Conservation (phyloP, 768 basidiomycete species). For the Glaciozyma martinii region DNA sequence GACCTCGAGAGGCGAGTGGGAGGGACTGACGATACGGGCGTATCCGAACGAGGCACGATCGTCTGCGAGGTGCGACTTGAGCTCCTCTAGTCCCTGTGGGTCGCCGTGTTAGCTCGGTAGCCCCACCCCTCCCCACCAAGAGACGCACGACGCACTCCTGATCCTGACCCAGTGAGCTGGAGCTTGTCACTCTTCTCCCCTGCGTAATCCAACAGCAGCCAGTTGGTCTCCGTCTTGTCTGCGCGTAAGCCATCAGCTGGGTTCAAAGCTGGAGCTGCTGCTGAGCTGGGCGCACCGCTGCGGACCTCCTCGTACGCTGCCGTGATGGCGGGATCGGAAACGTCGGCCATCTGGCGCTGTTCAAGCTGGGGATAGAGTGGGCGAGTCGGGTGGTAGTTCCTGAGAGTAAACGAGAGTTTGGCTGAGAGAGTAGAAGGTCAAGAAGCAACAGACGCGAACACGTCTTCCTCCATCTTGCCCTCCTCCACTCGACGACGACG, state of each 20-base stretch:
- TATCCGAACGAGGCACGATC: constrained; percentile 75
- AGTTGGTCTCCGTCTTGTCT: constrained; percentile 78
- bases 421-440: too few relatives aligned
- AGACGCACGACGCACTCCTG: constrained; percentile 44
- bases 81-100: constrained; percentile 53
- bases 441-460: too few relatives aligned
- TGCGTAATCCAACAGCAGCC: constrained; percentile 84
- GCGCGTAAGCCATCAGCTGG: constrained; percentile 42
- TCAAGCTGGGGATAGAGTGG: too few relatives aligned
- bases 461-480: too few relatives aligned
- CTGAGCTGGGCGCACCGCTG: too few relatives aligned
- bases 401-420: too few relatives aligned
- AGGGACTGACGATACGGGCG: constrained; percentile 51
- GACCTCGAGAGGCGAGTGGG: background rate
- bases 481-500: too few relatives aligned
- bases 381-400: too few relatives aligned
- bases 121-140: background rate
- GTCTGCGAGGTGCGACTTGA: constrained; percentile 61
- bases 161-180: constrained; percentile 64
- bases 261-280: too few relatives aligned
- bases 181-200: constrained; percentile 55
- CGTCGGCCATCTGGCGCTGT: too few relatives aligned
- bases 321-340: too few relatives aligned
- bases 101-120: background rate
- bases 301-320: too few relatives aligned